Evolutionary conservation across 2,329 filamentous ascomycete species (phyloP), one percentile per base, ranked within the genome.

Genomic region (Seiridium cupressi): DNA sequence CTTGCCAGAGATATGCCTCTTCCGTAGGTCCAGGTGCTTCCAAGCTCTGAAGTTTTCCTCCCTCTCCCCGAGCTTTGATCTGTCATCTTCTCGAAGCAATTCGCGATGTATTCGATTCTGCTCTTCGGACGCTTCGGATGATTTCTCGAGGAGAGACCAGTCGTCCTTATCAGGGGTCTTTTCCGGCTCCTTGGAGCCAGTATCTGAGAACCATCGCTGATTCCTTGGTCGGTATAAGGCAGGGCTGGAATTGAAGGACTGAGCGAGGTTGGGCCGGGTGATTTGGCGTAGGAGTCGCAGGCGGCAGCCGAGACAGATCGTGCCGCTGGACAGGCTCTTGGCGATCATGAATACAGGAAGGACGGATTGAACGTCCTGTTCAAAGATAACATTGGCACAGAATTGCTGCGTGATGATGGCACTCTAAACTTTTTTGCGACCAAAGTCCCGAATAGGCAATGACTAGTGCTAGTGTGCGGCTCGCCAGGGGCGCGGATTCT

Each of bases 251-350:
- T 31, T 54, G 38, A 46, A 18, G 34, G 65, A 47, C 53, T 61
- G 58, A 58, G 26, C 58, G 38, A 46, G 40, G 26, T 58, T 53
- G 13, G 62, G 65, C 38, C 61, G 63, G 51, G 61, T 49, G 47
- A 57, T 63, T 59, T 65, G 65, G 35, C 65, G 63, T 49, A 72
- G 69, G 58, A 75, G 69, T 63, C 69, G 72, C 44, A 77, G 66
- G 51, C 68, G 75, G 64, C 76, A 78, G 69, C 73, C 66, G 55
- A 77, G 65, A 69, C 76, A 78, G 63, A 77, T 70, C 61, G 73
- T 71, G 66, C 73, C 68, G 61, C 70, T 62, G 36, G 69, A 59
- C 46, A 72, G 62, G 54, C 67, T 68, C 62, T 69, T 66, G 55
- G 73, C 58, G 63, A 77, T 70, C 76, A 78, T 77, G 59, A 67